Evolutionary conservation across 768 basidiomycete genomes (phyloP), one percentile per base, ranked within the genome.

Genomic region (Boletellus sp.): DNA sequence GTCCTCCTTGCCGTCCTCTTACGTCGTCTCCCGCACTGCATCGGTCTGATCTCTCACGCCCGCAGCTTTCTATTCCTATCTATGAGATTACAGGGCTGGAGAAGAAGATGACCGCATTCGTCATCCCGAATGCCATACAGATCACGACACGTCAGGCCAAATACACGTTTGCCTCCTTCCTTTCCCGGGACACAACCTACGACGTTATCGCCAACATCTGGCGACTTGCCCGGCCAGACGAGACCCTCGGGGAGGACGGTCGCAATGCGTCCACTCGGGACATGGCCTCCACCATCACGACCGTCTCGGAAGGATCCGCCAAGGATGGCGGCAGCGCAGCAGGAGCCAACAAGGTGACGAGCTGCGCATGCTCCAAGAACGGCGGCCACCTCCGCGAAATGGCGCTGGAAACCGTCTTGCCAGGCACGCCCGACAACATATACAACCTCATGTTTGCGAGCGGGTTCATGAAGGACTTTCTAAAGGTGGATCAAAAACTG

Each of bases 121-220:
- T 97, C 51, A 97, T 97, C 54, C 95, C 95, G 15, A 97, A 97
- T 66, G 95, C 91, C 22, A 94, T 98, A 57, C 87, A 88, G 58
- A 80, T 97, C 49, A 82, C 90, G 13, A 96, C 94, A 0, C 78
- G 79, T 23, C 82, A 83, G 57, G 78, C 78, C 16, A 91, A 94
- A 72, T 92, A 96, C 72, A 90, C 86, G 1, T 98, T 98, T 58
- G 91, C 96, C 0, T 97, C 94, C 13, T 95, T 99, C 77, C 84
- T 98, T 41, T 87, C 94, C 1, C 83, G 95, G 10, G 95, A 99
- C 71, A 93, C 94, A 36, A 94, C 94, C 0, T 94, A 83, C 70
- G 95, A 99, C 70, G 91, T 98, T 45, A 91, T 98, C 37, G 81
- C 81, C 66, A 97, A 95, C 68, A 92, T 97, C 58, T 98, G 96